Base-by-base conservation (phyloP, 805 yeast genomes). In the Candida jianshihensis region DNA sequence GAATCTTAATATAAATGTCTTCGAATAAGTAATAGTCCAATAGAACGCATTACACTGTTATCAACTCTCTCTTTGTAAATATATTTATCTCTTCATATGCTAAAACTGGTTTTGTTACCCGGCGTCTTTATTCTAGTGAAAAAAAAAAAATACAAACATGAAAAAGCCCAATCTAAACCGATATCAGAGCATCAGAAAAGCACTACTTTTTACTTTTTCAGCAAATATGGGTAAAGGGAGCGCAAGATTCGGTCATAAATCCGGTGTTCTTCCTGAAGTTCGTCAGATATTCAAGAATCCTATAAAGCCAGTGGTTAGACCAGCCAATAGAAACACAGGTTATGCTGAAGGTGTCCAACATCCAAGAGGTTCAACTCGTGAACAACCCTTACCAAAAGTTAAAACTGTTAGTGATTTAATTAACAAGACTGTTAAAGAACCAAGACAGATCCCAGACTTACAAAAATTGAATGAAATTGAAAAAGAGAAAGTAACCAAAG, bases 191-290 rank as follows among this genome's bases (percentile, higher is more conserved):
- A 16, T 6, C 6, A 15, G 4, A 3, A 7, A n/a, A 24, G 5
- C 26, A 7, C 10, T 11, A 7, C 6, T n/a, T 12, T 24, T 6
- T 12, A 11, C 10, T 5, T n/a, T 10, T n/a, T 4, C 10, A 19
- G 19, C 19, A 27, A 40, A 31, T 29, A 71, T 71, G 77, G 73
- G 71, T 41, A 70, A 67, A 49, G 66, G 68, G 30, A 56, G 63
- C 21, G 65, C 68, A 5, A 69, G 64, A 45, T 62, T 61, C 38
- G 75, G 74, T 4, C 63, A 64, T 42, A 81, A 82, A 59, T 80
- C 90, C 33, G 97, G 97, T 56, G 68, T 85, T 34, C 68, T 89
- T 45, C 97, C 97, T 33, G 67, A 63, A 37, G 78, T 85, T 9
- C 78, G 95, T 50, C 75, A 79, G 27, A 77, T 86, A 21, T 75